Percentiles rank a stretch among this genome's conserved stretches.
phyloP scores from a whole-genome alignment of 768 basidiomycete species.

The Amanita inopinata region DNA sequence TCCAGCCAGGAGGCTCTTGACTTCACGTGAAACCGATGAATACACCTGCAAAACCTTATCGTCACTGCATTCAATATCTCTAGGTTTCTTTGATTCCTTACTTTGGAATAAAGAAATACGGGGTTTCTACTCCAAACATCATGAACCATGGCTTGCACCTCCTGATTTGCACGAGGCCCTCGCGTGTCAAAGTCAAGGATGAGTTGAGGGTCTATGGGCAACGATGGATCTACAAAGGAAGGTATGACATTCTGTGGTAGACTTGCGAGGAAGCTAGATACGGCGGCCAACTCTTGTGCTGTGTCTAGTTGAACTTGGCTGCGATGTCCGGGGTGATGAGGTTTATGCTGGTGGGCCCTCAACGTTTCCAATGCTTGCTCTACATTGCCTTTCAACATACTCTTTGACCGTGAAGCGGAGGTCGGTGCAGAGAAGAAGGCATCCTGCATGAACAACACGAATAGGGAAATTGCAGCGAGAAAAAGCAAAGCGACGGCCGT shows the following conservation, averaged over 20 bases:
- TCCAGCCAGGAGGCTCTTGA: conserved; percentile 46
- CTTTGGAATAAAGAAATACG: conserved; percentile 69
- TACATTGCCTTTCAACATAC: conserved; percentile 25
- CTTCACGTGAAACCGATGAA: conserved; percentile 56
- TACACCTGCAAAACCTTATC: conserved; percentile 37
- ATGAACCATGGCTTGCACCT: conserved; percentile 46
- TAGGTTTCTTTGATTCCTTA: conserved; percentile 16
- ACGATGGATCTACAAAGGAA: conserved; percentile 45
- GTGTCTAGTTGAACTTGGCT: conserved; percentile 38
- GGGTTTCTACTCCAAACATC: conserved; percentile 70
- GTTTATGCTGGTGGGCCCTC: conserved; percentile 4
- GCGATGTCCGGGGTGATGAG: conserved; percentile 8
- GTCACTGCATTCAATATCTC: not conserved
- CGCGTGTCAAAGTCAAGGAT: conserved; percentile 78
- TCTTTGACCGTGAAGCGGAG: conserved; percentile 22
- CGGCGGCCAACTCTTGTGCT: conserved; percentile 62
- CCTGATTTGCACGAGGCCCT: conserved; percentile 46
- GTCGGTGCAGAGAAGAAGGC: conserved; percentile 30
- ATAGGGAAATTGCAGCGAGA: conserved; percentile 41
- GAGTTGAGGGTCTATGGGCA: conserved; percentile 69
- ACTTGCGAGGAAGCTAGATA: conserved; percentile 64
- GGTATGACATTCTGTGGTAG: conserved; percentile 73
- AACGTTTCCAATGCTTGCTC: conserved; percentile 20
- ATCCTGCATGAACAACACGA: conserved; percentile 43
- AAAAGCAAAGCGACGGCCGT: conserved; percentile 44